Conservation (phyloP, 164 flowering plant species). For the Vitis labrusca region DNA sequence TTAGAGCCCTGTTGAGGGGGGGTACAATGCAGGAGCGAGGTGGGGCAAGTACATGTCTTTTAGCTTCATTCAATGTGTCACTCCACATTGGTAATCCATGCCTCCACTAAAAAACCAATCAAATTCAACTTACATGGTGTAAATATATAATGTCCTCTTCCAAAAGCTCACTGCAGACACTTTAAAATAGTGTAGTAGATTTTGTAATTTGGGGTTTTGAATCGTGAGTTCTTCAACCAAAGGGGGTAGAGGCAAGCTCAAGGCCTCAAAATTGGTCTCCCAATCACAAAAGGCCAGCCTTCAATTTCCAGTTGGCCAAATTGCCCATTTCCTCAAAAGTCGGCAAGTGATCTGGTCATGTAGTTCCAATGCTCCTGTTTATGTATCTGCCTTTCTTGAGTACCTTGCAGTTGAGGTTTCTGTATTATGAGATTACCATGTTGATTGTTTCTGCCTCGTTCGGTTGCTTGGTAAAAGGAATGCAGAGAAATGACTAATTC, state of each 20-base stretch:
- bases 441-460: neutral
- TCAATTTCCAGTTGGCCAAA: constrained; percentile 67
- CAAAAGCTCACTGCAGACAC: too few relatives aligned
- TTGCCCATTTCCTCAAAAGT: constrained; percentile 61
- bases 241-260: constrained; percentile 59
- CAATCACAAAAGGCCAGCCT: constrained; percentile 60
- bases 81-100: too few relatives aligned
- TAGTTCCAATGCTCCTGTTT: constrained; percentile 68
- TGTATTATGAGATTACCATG: neutral
- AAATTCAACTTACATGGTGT: too few relatives aligned
- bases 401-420: constrained; percentile 63
- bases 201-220: neutral
- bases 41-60: too few relatives aligned
- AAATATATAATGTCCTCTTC: too few relatives aligned
- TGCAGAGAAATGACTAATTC: neutral
- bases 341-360: constrained; percentile 63
- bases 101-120: too few relatives aligned
- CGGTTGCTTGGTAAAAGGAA: neutral
- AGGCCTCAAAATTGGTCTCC: constrained; percentile 50
- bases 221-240: constrained; percentile 35
- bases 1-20: too few relatives aligned
- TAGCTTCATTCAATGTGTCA: too few relatives aligned
- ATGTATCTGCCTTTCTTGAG: constrained; percentile 63
- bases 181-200: too few relatives aligned
- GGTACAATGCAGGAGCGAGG: too few relatives aligned